A percentile compares a stretch with the other conserved stretches of the same genome.
phyloP scores from a whole-genome alignment of 768 basidiomycete species.

The Cystobasidiopsis lactophilus region DNA sequence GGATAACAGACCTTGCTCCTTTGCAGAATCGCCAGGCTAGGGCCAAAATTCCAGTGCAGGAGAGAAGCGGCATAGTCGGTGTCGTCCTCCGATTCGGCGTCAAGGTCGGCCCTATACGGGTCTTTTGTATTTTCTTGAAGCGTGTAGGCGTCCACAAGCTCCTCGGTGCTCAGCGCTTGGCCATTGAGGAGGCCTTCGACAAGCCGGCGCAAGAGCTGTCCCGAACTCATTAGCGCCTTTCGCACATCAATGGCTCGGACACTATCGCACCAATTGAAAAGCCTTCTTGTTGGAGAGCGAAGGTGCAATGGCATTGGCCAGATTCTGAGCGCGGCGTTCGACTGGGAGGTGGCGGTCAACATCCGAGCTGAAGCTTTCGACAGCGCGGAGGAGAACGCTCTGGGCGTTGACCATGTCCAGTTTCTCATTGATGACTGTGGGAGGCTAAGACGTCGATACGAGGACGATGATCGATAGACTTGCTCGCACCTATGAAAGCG shows the following conservation, averaged over 20 bases:
- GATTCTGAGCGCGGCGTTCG: constrained; percentile 3
- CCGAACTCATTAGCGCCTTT: background rate
- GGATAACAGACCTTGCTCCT: constrained; percentile 26
- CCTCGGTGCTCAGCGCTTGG: constrained; percentile 51
- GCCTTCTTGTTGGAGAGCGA: constrained; percentile 17
- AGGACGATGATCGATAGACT: background rate
- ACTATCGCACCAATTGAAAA: constrained; percentile 33
- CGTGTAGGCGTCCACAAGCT: constrained; percentile 58
- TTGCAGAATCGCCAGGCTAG: constrained; percentile 30
- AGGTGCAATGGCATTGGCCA: constrained; percentile 4
- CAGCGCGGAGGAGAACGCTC: constrained; percentile 40
- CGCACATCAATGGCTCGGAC: constrained; percentile 29
- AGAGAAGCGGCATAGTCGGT: constrained; percentile 15
- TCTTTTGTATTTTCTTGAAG: constrained; percentile 49
- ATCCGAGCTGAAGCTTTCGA: constrained; percentile 27
- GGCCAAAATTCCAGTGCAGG: constrained; percentile 18
- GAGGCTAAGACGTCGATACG: background rate
- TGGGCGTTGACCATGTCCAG: constrained; percentile 76
- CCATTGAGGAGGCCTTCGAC: constrained; percentile 51
- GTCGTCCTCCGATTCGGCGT: constrained; percentile 32
- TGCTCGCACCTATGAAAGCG: constrained; percentile 30
- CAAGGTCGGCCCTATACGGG: constrained; percentile 41
- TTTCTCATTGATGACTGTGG: constrained; percentile 66
- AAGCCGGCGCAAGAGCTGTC: constrained; percentile 46
- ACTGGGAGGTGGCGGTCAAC: background rate